Conservation (phyloP, 2,329 filamentous ascomycete species). For the Colletotrichum costaricense region DNA sequence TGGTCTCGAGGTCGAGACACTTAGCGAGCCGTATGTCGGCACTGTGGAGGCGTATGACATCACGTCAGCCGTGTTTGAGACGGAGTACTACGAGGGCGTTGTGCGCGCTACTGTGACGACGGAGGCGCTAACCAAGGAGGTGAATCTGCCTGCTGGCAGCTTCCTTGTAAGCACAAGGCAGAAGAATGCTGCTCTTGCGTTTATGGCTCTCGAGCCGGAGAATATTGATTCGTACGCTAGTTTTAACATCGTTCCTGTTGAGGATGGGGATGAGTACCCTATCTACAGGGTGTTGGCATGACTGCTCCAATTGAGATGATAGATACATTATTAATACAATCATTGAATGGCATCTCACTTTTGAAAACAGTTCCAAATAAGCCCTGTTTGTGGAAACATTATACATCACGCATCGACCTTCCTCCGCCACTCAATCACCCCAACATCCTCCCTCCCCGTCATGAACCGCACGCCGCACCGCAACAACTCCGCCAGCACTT, state of each 20-base stretch:
- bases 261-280: constrained; percentile 44
- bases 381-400: neutral
- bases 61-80: constrained; percentile 39
- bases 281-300: constrained; percentile 40
- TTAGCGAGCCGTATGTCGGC: constrained; percentile 40
- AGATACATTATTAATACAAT: neutral
- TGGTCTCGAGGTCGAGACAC: constrained; percentile 42
- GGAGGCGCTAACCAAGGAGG: constrained; percentile 31
- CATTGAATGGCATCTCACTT: neutral
- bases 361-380: neutral
- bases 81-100: constrained; percentile 44
- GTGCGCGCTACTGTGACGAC: constrained; percentile 40
- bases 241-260: constrained; percentile 44
- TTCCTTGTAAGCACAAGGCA: constrained; percentile 46
- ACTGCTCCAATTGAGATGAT: neutral
- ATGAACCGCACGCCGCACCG: constrained; percentile 15
- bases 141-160: constrained; percentile 43
- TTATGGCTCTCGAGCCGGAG: constrained; percentile 46
- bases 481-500: constrained; percentile 32
- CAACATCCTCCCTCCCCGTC: constrained; percentile 22
- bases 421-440: constrained; percentile 18
- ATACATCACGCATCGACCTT: neutral
- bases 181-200: constrained; percentile 45
- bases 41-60: constrained; percentile 43
- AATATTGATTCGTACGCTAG: constrained; percentile 48